Conservation (phyloP, 2,329 filamentous ascomycete genomes). For the Alternaria metachromatica region DNA sequence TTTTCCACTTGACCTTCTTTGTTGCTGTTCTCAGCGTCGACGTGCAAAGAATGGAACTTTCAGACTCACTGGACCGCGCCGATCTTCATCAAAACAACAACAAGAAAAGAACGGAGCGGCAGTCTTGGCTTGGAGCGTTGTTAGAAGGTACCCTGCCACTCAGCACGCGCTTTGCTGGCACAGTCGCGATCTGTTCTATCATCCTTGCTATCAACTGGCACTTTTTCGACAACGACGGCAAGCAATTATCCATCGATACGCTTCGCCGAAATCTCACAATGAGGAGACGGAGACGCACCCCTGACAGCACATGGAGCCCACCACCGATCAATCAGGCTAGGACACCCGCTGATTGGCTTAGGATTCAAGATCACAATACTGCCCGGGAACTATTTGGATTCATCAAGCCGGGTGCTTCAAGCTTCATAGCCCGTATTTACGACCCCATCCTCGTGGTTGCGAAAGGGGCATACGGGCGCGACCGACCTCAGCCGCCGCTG, state of each 20-base stretch:
- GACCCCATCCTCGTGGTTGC: constrained; percentile 77
- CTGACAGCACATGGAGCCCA: constrained; percentile 42
- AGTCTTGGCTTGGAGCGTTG: constrained; percentile 68
- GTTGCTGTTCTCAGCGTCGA: constrained; percentile 80
- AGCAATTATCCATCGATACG: constrained; percentile 31
- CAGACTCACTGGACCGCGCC: constrained; percentile 67
- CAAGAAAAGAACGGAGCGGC: constrained; percentile 55
- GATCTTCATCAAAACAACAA: constrained; percentile 50
- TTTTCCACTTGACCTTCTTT: constrained; percentile 82
- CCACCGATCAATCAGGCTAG: constrained; percentile 74
- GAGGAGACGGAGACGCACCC: constrained; percentile 23
- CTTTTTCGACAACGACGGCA: constrained; percentile 69
- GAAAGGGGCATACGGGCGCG: constrained; percentile 70
- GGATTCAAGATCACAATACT: constrained; percentile 79
- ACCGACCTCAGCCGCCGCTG: constrained; percentile 55
- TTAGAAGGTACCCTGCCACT: constrained; percentile 69
- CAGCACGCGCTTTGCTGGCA: constrained; percentile 77
- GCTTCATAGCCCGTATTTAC: constrained; percentile 76
- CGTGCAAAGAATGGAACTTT: constrained; percentile 76
- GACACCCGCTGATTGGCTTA: constrained; percentile 78
- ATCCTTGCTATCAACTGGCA: constrained; percentile 78
- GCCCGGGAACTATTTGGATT: constrained; percentile 78
- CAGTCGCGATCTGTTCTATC: constrained; percentile 74
- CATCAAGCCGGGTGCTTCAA: constrained; percentile 73
- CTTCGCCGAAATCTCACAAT: constrained; percentile 33